Conservation (phyloP, 2,329 filamentous ascomycete genomes). For the Aureobasidium melanogenum region DNA sequence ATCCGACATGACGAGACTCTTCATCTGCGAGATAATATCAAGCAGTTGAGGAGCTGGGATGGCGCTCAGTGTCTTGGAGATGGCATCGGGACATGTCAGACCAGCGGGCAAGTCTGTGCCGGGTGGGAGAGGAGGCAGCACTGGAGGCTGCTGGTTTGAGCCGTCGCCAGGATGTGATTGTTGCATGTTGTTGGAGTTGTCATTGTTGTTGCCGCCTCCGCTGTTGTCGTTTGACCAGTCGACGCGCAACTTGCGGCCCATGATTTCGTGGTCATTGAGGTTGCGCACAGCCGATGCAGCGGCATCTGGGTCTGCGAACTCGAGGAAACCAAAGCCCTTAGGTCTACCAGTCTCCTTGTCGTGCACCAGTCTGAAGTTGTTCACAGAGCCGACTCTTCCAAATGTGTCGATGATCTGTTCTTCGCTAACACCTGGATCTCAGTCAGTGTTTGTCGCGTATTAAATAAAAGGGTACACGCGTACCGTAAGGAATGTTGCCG, state of each 20-base stretch:
- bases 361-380: slow-evolving; percentile 88
- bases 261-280: slow-evolving; percentile 88
- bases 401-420: slow-evolving; percentile 95
- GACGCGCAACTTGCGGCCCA: slow-evolving; percentile 87
- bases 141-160: slow-evolving; percentile 38
- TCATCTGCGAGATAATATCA: slow-evolving; percentile 91
- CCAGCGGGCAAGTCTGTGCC: slow-evolving; percentile 78
- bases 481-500: slow-evolving; percentile 77
- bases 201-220: slow-evolving; percentile 39
- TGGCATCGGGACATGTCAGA: slow-evolving; percentile 78
- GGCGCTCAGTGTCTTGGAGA: slow-evolving; percentile 81
- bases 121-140: slow-evolving; percentile 70
- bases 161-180: slow-evolving; percentile 27
- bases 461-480: slow-evolving; percentile 15
- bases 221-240: slow-evolving; percentile 93
- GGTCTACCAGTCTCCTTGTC: slow-evolving; percentile 90
- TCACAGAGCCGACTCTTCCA: slow-evolving; percentile 77
- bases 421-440: slow-evolving; percentile 69
- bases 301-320: slow-evolving; percentile 86
- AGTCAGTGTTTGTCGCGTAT: not conserved
- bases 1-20: slow-evolving; percentile 72
- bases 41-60: slow-evolving; percentile 82
- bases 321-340: slow-evolving; percentile 94
- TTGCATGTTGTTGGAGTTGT: slow-evolving; percentile 20
- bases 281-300: slow-evolving; percentile 93